Conservation (phyloP, 768 basidiomycete species). For the Tulasnella sp. region DNA sequence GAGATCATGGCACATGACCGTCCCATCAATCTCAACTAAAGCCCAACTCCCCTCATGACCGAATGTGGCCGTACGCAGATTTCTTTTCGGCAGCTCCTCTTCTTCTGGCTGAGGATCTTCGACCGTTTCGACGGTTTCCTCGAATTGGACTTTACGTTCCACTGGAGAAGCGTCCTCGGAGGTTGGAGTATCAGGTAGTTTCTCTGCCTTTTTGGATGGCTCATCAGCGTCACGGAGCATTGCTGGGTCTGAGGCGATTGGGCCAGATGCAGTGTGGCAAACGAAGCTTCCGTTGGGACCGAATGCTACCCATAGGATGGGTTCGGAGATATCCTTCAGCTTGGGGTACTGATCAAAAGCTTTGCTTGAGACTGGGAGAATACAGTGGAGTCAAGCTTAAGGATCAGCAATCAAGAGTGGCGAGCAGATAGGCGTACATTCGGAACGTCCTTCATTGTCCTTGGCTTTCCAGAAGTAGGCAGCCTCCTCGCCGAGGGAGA, state of each 20-base stretch:
- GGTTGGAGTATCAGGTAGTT: not conserved
- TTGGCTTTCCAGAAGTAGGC: not conserved
- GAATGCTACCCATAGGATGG: not conserved
- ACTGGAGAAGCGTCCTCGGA: not conserved
- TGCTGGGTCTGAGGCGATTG: not conserved
- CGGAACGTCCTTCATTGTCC: not conserved
- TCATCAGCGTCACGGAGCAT: not conserved
- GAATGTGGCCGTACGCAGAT: not conserved
- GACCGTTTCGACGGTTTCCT: not conserved
- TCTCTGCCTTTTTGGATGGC: not conserved
- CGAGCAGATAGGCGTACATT: not conserved
- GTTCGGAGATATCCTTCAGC: not conserved
- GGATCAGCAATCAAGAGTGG: not conserved
- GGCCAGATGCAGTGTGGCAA: not conserved
- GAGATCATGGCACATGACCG: not conserved
- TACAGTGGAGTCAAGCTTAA: not conserved
- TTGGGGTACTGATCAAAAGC: not conserved
- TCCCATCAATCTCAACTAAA: not conserved
- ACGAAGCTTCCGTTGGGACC: not conserved
- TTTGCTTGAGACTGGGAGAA: not conserved
- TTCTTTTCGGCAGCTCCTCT: not conserved
- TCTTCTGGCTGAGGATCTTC: not conserved
- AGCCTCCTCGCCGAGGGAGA: not conserved
- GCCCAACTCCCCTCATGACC: not conserved
- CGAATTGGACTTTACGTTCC: not conserved